Conservation (phyloP, 306 rosid species). For the Acacia melanoxylon region DNA sequence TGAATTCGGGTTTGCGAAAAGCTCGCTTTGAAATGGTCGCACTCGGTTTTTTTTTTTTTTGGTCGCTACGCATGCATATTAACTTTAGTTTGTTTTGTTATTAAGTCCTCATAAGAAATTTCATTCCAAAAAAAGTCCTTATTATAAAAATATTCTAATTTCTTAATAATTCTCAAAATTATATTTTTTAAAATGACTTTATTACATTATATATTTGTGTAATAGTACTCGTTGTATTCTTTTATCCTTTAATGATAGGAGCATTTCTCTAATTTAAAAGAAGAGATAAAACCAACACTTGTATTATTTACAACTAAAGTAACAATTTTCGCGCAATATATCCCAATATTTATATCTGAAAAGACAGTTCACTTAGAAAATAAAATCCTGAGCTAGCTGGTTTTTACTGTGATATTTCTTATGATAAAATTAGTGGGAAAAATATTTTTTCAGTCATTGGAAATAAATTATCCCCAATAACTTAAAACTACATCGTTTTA, state of each 20-base stretch:
- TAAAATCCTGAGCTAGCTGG: background rate
- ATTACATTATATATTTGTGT: too few relatives aligned
- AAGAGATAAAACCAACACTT: background rate
- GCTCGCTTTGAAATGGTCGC: constrained; percentile 91
- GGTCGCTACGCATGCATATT: background rate
- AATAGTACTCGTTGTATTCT: too few relatives aligned
- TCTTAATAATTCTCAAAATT: background rate
- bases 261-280: background rate
- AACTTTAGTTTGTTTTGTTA: background rate
- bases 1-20: constrained; percentile 70
- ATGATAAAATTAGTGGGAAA: too few relatives aligned
- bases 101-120: background rate
- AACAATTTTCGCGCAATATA: too few relatives aligned
- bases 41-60: background rate
- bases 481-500: too few relatives aligned
- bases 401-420: background rate
- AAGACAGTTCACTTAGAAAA: background rate
- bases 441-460: too few relatives aligned
- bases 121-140: too few relatives aligned
- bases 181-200: too few relatives aligned
- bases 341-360: too few relatives aligned
- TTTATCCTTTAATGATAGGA: background rate
- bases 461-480: too few relatives aligned
- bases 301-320: too few relatives aligned
- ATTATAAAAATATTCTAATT: background rate